Evolutionary conservation across 305 asterid species (phyloP).

Genomic region (Fraxinus dipetala): DNA sequence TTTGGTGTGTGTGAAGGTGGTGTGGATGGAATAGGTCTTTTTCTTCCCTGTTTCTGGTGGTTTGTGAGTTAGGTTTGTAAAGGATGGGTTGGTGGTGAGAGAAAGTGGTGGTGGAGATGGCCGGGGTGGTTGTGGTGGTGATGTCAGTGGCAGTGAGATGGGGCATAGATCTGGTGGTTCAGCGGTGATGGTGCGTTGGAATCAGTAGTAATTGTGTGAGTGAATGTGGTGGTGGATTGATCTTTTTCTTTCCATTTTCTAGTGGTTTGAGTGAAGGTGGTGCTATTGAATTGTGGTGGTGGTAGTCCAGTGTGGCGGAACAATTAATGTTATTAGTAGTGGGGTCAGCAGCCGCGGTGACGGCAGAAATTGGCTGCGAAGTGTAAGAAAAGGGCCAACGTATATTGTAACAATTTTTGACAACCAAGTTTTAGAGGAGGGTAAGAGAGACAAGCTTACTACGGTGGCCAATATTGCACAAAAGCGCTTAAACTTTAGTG

Average conservation of each 20-base stretch:
- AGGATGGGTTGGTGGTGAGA: background rate
- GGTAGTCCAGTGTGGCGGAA: no score
- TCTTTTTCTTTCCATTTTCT: background rate
- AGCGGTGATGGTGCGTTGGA: background rate
- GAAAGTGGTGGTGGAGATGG: background rate
- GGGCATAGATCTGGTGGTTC: background rate
- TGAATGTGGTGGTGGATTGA: background rate
- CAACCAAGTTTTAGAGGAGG: background rate
- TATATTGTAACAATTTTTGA: background rate
- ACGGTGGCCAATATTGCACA: background rate
- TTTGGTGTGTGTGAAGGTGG: background rate
- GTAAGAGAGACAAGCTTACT: background rate
- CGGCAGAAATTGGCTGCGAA: background rate
- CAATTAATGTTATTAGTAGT: background rate
- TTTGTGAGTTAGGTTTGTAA: background rate
- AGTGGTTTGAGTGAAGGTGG: background rate
- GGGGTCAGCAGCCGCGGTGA: background rate
- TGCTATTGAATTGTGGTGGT: background rate
- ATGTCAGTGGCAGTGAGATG: background rate
- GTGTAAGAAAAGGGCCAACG: background rate
- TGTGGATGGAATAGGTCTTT: background rate
- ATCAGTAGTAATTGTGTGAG: background rate
- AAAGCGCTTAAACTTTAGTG: background rate
- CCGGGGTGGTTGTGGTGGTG: background rate
- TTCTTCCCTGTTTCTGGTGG: background rate